Conservation (phyloP, 805 yeast species). For the Ogataea trehaloabstinens region DNA sequence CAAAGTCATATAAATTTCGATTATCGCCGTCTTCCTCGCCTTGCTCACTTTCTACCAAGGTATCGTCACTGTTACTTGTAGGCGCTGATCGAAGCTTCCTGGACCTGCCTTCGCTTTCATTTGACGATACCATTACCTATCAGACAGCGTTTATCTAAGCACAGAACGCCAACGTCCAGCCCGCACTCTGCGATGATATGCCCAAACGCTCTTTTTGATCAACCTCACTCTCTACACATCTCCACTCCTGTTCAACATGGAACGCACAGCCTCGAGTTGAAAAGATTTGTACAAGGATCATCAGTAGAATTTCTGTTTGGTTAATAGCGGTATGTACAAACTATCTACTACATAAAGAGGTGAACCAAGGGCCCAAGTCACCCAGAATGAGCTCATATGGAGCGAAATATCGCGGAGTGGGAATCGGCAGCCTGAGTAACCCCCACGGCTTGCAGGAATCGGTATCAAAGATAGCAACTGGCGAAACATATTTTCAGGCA, state of each 20-base stretch:
- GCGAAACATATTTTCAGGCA: not conserved
- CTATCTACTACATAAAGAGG: no score
- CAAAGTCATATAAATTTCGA: slow-evolving; percentile 36
- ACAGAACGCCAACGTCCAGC: no score
- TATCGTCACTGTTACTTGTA: slow-evolving; percentile 1
- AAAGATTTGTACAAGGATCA: no score
- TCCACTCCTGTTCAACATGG: no score
- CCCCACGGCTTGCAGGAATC: not conserved
- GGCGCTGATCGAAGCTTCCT: slow-evolving; percentile 12
- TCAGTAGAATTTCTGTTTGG: no score
- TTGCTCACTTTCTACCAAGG: not conserved
- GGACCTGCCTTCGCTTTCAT: slow-evolving; percentile 1
- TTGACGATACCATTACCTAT: not conserved
- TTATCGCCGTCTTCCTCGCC: slow-evolving; percentile 3
- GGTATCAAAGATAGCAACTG: not conserved
- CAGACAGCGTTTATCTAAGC: no score
- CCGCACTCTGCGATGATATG: no score
- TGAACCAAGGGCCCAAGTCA: no score
- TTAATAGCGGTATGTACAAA: no score
- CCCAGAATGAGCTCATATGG: slow-evolving; percentile 3
- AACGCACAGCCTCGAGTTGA: no score
- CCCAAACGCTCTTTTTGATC: no score
- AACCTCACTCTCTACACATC: no score
- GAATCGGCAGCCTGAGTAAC: slow-evolving; percentile 8
- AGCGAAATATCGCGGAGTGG: slow-evolving; percentile 16